These are phyloP conservation scores for Verticillium zaregamsianum DNA, from an alignment of 2,329 filamentous ascomycete species.

Conservation along the genomic window DNA sequence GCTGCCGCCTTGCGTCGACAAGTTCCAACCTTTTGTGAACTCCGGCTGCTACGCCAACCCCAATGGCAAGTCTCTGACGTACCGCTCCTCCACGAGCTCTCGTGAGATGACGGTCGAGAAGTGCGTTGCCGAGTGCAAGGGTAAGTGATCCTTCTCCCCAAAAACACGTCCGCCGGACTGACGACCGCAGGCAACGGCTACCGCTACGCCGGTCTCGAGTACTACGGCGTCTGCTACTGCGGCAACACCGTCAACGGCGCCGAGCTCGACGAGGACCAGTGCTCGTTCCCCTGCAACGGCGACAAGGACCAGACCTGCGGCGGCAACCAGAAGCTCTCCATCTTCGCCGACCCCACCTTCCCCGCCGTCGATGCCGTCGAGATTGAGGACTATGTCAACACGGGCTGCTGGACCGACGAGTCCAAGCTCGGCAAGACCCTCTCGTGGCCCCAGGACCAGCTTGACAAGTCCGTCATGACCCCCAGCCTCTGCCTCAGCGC, in stretches of 20 bases:
- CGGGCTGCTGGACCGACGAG: slow-evolving; percentile 58
- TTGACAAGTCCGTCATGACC: slow-evolving; percentile 33
- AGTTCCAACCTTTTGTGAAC: slow-evolving; percentile 43
- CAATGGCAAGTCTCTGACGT: slow-evolving; percentile 29
- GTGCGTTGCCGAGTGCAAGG: slow-evolving; percentile 46
- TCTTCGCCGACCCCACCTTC: slow-evolving; percentile 47
- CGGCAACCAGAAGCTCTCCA: slow-evolving; percentile 39
- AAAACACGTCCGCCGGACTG: neutral
- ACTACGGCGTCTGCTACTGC: slow-evolving; percentile 50
- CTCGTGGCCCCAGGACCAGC: slow-evolving; percentile 33
- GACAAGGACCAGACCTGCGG: slow-evolving; percentile 43
- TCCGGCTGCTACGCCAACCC: slow-evolving; percentile 43
- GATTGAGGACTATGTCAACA: slow-evolving; percentile 48
- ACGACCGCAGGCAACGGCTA: slow-evolving; percentile 36
- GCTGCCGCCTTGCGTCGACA: slow-evolving; percentile 37
- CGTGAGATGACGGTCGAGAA: slow-evolving; percentile 42
- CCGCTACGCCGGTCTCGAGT: slow-evolving; percentile 46
- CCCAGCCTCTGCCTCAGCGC: slow-evolving; percentile 36
- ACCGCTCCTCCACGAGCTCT: slow-evolving; percentile 32
- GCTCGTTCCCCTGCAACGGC: slow-evolving; percentile 51
- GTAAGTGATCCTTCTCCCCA: slow-evolving; percentile 17
- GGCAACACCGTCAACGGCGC: slow-evolving; percentile 48
- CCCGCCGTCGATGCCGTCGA: slow-evolving; percentile 37
- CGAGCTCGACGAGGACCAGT: slow-evolving; percentile 46
- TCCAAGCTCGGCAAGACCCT: slow-evolving; percentile 38